These are phyloP conservation scores for Dendrothele bispora DNA, from an alignment of 768 basidiomycete genomes.

Conservation along the genomic window DNA sequence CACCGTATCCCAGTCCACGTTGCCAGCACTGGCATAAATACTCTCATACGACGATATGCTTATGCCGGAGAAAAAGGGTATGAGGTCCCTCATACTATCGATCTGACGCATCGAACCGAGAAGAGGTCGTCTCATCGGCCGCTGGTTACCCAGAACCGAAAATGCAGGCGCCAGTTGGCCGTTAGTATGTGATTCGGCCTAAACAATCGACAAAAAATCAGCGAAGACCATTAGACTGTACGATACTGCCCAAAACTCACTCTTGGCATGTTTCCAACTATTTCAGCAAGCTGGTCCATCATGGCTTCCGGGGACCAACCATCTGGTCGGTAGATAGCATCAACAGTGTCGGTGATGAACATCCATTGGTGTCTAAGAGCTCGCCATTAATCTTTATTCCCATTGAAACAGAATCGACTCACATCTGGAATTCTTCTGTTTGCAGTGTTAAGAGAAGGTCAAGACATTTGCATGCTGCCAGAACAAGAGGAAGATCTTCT, in stretches of 20 bases:
- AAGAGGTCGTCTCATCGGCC: slow-evolving; percentile 70
- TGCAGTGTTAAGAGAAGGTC: slow-evolving; percentile 92
- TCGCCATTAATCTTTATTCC: slow-evolving; percentile 6
- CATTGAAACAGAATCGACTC: slow-evolving; percentile 10
- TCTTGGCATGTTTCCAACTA: slow-evolving; percentile 66
- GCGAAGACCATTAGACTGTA: neutral
- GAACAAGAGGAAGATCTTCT: slow-evolving; percentile 78
- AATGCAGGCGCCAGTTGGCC: neutral
- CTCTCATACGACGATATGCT: slow-evolving; percentile 90
- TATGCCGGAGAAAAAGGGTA: slow-evolving; percentile 88
- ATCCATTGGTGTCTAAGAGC: slow-evolving; percentile 89
- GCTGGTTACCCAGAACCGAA: neutral
- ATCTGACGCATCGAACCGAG: slow-evolving; percentile 70
- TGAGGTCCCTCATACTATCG: slow-evolving; percentile 80
- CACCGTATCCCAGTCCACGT: slow-evolving; percentile 83
- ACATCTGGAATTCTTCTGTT: slow-evolving; percentile 99
- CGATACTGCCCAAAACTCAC: slow-evolving; percentile 3
- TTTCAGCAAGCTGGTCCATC: slow-evolving; percentile 87
- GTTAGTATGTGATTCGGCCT: too few relatives aligned
- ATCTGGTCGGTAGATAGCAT: slow-evolving; percentile 87
- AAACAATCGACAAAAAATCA: too few relatives aligned
- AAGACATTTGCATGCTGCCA: slow-evolving; percentile 91
- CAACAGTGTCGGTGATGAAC: slow-evolving; percentile 96
- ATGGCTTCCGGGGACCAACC: slow-evolving; percentile 83
- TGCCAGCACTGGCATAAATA: slow-evolving; percentile 78